A percentile compares a stretch with the other conserved stretches of the same genome.
Evolutionary conservation across 805 yeast species (phyloP).

Genomic region (Wickerhamomyces strasburgensis): DNA sequence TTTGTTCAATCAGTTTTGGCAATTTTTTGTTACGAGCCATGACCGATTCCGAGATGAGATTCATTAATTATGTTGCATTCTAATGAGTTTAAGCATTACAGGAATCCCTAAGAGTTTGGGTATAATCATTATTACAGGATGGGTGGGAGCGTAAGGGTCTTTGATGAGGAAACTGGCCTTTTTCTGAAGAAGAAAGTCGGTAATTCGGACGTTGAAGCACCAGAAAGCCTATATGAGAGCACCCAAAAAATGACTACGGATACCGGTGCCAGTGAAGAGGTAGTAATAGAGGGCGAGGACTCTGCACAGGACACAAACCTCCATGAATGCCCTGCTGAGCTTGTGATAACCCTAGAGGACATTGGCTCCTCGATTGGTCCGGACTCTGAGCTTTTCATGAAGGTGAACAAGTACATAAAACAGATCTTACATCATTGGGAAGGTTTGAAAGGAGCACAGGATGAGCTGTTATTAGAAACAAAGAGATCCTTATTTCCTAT

Average conservation of each 20-base stretch:
- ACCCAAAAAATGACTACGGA: no score
- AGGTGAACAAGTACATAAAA: constrained; percentile 27
- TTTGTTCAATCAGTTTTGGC: no score
- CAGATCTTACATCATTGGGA: constrained; percentile 35
- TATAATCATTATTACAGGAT: no score
- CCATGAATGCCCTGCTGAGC: constrained; percentile 9
- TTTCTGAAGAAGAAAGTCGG: not conserved
- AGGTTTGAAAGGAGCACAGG: constrained; percentile 21
- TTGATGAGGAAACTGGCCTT: no score
- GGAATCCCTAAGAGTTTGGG: no score
- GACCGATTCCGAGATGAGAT: no score
- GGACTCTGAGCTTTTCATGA: constrained; percentile 13
- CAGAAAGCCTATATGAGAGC: no score
- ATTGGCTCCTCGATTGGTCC: constrained; percentile 3
- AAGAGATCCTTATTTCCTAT: constrained; percentile 45
- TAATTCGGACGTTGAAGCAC: constrained; percentile 1
- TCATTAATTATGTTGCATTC: no score
- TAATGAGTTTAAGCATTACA: no score
- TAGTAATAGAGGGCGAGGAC: not conserved
- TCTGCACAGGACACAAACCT: not conserved
- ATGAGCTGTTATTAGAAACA: constrained; percentile 38
- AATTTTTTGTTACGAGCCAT: no score
- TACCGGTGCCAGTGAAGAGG: not conserved
- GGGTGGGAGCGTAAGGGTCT: no score
- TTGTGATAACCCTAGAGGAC: constrained; percentile 16